phyloP scores from a whole-genome alignment of 2,329 filamentous ascomycete species.

The Gnomoniopsis smithogilvyi region DNA sequence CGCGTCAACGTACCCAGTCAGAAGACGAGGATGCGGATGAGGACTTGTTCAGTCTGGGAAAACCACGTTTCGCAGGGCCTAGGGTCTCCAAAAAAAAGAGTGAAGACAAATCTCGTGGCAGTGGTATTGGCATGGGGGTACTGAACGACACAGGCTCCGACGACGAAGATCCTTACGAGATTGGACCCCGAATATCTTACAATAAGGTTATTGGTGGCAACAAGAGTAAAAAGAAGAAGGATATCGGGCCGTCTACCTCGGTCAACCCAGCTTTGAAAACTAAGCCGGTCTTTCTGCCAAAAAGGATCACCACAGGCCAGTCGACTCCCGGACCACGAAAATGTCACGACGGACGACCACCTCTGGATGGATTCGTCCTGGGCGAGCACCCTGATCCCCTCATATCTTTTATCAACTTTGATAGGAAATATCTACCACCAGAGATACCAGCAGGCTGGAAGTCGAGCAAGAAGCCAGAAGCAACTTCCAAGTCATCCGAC shows the following conservation, averaged over 20 bases:
- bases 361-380: conserved; percentile 77
- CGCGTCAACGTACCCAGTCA: conserved; percentile 30
- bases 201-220: conserved; percentile 77
- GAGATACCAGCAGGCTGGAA: conserved; percentile 72
- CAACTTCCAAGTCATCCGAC: conserved; percentile 25
- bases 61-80: conserved; percentile 20
- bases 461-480: conserved; percentile 49
- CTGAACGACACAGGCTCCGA: conserved; percentile 93
- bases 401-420: conserved; percentile 38
- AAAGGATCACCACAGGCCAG: conserved; percentile 45
- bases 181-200: conserved; percentile 87
- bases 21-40: conserved; percentile 43
- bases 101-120: conserved; percentile 46
- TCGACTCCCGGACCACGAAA: conserved; percentile 53
- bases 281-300: conserved; percentile 74
- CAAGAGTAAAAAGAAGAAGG: conserved; percentile 72
- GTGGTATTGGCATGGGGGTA: conserved; percentile 82
- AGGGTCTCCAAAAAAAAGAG: conserved; percentile 35
- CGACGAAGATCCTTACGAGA: conserved; percentile 89
- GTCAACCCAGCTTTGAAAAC: conserved; percentile 62
- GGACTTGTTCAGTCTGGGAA: conserved; percentile 22
- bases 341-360: conserved; percentile 80
- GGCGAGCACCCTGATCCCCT: conserved; percentile 50
- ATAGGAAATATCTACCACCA: conserved; percentile 58
- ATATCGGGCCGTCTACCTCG: conserved; percentile 40